Evolutionary conservation across 2,329 filamentous ascomycete genomes (phyloP).

Genomic region (Colletotrichum sansevieriae): DNA sequence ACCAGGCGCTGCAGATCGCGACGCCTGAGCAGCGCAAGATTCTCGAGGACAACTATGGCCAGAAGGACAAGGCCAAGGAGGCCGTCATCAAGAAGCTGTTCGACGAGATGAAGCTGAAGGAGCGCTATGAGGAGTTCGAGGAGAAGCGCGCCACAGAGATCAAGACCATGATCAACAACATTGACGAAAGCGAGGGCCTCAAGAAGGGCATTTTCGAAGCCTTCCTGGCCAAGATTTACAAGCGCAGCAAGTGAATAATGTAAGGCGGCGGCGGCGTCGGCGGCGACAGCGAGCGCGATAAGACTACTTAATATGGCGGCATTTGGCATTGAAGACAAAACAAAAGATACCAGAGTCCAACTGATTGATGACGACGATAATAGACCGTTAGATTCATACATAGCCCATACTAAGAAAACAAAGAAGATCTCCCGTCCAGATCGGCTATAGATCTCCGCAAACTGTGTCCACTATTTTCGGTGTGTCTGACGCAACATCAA

Average conservation of each 20-base stretch:
- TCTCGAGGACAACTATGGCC: slow-evolving; percentile 93
- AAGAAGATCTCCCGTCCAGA: slow-evolving; percentile 28
- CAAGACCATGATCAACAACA: slow-evolving; percentile 76
- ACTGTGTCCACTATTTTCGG: slow-evolving; percentile 1
- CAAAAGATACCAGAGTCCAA: slow-evolving; percentile 39
- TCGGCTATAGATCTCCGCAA: background rate
- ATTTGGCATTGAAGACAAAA: slow-evolving; percentile 17
- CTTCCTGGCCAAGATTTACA: slow-evolving; percentile 98
- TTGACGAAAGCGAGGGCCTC: slow-evolving; percentile 89
- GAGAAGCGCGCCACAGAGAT: slow-evolving; percentile 88
- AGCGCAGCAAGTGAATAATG: slow-evolving; percentile 84
- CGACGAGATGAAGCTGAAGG: slow-evolving; percentile 85
- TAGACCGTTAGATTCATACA: slow-evolving; percentile 38
- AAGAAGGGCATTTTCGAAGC: slow-evolving; percentile 91
- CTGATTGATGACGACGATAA: slow-evolving; percentile 32
- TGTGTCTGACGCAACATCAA: slow-evolving; percentile 23
- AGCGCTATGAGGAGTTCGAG: slow-evolving; percentile 89
- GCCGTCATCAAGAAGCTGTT: slow-evolving; percentile 89
- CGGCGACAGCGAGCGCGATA: background rate
- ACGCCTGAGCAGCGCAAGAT: slow-evolving; percentile 88
- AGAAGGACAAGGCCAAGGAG: slow-evolving; percentile 88
- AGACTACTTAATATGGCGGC: slow-evolving; percentile 13
- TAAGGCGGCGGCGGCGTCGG: background rate
- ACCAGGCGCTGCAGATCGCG: slow-evolving; percentile 86
- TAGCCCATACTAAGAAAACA: slow-evolving; percentile 31